Percentiles rank a stretch among this genome's conserved stretches.
These are phyloP conservation scores for Talaromyces pinophilus DNA, from an alignment of 2,329 filamentous ascomycete species.

Conservation along the genomic window DNA sequence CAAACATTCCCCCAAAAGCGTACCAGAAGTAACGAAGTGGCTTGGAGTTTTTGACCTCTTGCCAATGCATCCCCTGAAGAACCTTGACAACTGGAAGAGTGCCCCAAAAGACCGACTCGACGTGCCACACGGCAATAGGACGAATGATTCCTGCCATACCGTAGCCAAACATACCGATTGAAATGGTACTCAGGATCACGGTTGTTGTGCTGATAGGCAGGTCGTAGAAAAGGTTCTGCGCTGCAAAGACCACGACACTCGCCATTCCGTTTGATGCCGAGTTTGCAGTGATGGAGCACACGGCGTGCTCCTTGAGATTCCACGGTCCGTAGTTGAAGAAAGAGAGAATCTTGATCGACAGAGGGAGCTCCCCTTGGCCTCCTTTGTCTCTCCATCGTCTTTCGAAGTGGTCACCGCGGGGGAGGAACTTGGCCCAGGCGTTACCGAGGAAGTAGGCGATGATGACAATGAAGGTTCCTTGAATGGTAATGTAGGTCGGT, in stretches of 20 bases:
- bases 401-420: slow-evolving; percentile 55
- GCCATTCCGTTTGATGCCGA: slow-evolving; percentile 54
- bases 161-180: slow-evolving; percentile 59
- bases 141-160: slow-evolving; percentile 57
- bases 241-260: slow-evolving; percentile 48
- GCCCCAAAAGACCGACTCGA: slow-evolving; percentile 60
- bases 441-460: slow-evolving; percentile 60
- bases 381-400: slow-evolving; percentile 50
- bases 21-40: slow-evolving; percentile 58
- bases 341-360: slow-evolving; percentile 43
- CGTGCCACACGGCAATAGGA: slow-evolving; percentile 58
- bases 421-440: slow-evolving; percentile 50
- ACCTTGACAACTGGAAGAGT: slow-evolving; percentile 56
- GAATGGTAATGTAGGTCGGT: slow-evolving; percentile 52
- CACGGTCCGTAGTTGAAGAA: slow-evolving; percentile 57
- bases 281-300: slow-evolving; percentile 57
- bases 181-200: slow-evolving; percentile 54
- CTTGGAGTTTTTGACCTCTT: slow-evolving; percentile 53
- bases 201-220: slow-evolving; percentile 50
- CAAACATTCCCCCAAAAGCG: slow-evolving; percentile 50
- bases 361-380: slow-evolving; percentile 46
- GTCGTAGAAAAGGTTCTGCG: slow-evolving; percentile 56
- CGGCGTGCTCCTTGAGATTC: slow-evolving; percentile 59
- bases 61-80: slow-evolving; percentile 58
- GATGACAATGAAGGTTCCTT: slow-evolving; percentile 59